Base-by-base conservation (phyloP, 1,284 basidiomycete genomes). In the Cutaneotrichosporon daszewskae region DNA sequence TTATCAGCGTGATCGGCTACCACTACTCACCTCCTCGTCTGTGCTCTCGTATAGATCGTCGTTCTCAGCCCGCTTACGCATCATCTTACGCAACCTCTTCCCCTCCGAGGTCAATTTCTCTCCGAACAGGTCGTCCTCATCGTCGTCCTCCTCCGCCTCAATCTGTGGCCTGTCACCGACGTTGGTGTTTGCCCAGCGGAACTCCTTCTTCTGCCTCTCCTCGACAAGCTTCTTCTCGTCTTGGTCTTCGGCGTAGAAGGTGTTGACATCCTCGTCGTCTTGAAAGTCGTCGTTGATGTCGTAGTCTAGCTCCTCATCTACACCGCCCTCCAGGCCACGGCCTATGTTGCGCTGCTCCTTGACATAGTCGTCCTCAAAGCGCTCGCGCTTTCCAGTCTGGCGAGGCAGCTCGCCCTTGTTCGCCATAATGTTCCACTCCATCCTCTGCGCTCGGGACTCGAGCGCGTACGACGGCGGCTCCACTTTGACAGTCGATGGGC, bases 221-320 rank as follows among this genome's bases (percentile, higher is more conserved):
- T 62, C 28, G 5, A 3, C 12, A 16, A 60, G 51, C 46, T 62
- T 62, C 27, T 58, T 58, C 40, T 63, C 64, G 27, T 66, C 67
- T 22, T 65, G 62, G 37, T 68, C 65, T 5, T 63, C 60, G 28
- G 54, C 55, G 37, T 69, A 64, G 53, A 69, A 67, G 0, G 60
- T 64, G 44, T 68, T 67, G 46, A 51, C 53, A 37, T 69, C 67
- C 32, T 69, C 67, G 38, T 69, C 67, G 51, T 69, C 67, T 38
- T 65, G 62, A 37, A 69, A 69, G 20, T 64, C 59, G n/a, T 69
- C 67, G 32, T 60, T 57, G 16, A 56, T 52, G 40, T 69, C 65
- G 40, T 58, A 69, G 47, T 69, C 67, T 9, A 69, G 53, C 43
- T 69, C 66, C 45, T 66, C 65, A 40, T 64, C 66, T 10, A 56